phyloP scores from a whole-genome alignment of 495 filamentous ascomycete species.

The Penicillium paxilli region DNA sequence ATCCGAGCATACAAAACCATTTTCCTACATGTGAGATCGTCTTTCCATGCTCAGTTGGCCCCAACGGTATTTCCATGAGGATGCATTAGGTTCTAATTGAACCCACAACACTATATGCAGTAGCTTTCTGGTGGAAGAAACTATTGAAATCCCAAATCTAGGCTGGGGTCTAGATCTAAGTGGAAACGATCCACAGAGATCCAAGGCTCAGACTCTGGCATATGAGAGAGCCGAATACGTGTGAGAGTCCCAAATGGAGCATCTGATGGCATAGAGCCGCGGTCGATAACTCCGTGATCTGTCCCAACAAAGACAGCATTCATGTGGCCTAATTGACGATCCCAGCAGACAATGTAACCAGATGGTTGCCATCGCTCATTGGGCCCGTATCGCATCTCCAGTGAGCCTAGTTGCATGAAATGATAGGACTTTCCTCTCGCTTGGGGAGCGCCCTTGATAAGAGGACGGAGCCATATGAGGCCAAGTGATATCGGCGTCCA shows the following conservation, averaged over 20 bases:
- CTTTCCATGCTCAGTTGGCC: neutral
- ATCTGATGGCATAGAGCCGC: conserved; percentile 9
- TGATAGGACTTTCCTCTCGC: conserved; percentile 19
- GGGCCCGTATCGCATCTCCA: conserved; percentile 20
- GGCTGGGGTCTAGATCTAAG: conserved; percentile 32
- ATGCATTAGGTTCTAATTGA: neutral
- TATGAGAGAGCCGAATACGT: conserved; percentile 12
- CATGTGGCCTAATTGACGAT: conserved; percentile 32
- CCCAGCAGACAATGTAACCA: conserved; percentile 41
- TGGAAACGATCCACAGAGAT: conserved; percentile 14
- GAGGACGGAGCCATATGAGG: conserved; percentile 27
- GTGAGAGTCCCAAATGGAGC: conserved; percentile 22
- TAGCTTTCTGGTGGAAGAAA: neutral
- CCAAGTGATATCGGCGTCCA: conserved; percentile 29
- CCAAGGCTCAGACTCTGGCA: conserved; percentile 8
- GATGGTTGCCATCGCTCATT: conserved; percentile 28
- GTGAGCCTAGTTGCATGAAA: conserved; percentile 38
- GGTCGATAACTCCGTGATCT: conserved; percentile 16
- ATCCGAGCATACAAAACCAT: neutral
- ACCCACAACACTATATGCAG: neutral
- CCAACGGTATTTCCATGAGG: neutral
- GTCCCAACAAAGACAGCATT: conserved; percentile 30
- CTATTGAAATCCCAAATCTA: conserved; percentile 19
- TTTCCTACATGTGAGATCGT: conserved; percentile 8
- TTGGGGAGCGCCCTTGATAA: conserved; percentile 15